These are phyloP conservation scores for Fomitopsis pulvina DNA, from an alignment of 768 basidiomycete genomes.

Conservation along the genomic window DNA sequence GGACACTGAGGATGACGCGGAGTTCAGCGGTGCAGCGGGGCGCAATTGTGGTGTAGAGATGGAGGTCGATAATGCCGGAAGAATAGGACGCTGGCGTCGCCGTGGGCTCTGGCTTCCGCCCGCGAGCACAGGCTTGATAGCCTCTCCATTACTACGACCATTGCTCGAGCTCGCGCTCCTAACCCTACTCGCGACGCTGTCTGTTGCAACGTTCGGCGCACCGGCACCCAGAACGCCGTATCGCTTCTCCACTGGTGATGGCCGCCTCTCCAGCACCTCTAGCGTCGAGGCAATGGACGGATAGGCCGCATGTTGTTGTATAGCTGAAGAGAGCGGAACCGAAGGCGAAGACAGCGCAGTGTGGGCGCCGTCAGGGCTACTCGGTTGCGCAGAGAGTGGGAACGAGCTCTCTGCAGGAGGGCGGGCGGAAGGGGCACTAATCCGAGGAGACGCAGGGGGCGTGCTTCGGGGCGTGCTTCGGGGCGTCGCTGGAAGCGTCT, in stretches of 20 bases:
- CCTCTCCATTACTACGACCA: slow-evolving; percentile 8
- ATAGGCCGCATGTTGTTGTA: slow-evolving; percentile 17
- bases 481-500: slow-evolving; percentile 1
- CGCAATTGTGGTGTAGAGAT: slow-evolving; percentile 21
- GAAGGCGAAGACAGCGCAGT: neutral
- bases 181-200: neutral
- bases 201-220: neutral
- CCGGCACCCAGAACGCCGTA: slow-evolving; percentile 17
- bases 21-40: slow-evolving; percentile 15
- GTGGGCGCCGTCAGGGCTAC: neutral
- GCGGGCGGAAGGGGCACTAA: slow-evolving; percentile 3
- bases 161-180: neutral
- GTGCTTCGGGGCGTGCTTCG: slow-evolving; percentile 5
- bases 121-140: slow-evolving; percentile 1
- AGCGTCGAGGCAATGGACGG: slow-evolving; percentile 24
- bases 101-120: slow-evolving; percentile 9
- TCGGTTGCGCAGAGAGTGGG: neutral
- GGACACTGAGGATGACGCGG: slow-evolving; percentile 16
- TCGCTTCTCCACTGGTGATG: slow-evolving; percentile 18
- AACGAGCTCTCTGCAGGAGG: slow-evolving; percentile 7
- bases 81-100: slow-evolving; percentile 15
- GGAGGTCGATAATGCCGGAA: slow-evolving; percentile 18
- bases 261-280: slow-evolving; percentile 19
- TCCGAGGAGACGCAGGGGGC: slow-evolving; percentile 7
- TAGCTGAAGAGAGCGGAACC: neutral